phyloP scores from a whole-genome alignment of 108 stramenopile species.

The Fragilariopsis cylindrus region DNA sequence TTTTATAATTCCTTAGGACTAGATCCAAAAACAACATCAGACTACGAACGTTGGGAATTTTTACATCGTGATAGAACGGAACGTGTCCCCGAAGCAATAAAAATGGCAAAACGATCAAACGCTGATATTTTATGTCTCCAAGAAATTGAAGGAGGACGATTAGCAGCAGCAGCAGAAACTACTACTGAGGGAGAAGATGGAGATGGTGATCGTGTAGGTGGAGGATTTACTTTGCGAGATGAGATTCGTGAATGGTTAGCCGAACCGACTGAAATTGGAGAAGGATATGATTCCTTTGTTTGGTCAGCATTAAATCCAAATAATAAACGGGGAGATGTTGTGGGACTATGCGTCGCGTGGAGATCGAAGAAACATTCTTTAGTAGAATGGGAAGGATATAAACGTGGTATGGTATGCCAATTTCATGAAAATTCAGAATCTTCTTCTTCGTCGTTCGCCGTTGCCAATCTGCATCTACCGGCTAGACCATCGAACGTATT shows the following conservation, averaged over 20 bases:
- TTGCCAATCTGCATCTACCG: slow-evolving; percentile 52
- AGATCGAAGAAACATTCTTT: slow-evolving; percentile 36
- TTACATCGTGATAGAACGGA: slow-evolving; percentile 24
- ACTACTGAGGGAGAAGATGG: neutral
- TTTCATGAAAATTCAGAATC: slow-evolving; percentile 18
- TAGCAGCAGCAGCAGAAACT: slow-evolving; percentile 7
- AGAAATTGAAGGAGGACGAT: slow-evolving; percentile 47
- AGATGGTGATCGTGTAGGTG: neutral
- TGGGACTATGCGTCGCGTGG: slow-evolving; percentile 54
- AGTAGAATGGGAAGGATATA: slow-evolving; percentile 29
- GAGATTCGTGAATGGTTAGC: slow-evolving; percentile 9
- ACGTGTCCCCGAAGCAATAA: slow-evolving; percentile 37
- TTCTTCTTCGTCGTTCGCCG: slow-evolving; percentile 9
- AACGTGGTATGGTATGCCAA: slow-evolving; percentile 48
- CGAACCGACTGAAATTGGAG: neutral
- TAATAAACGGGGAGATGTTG: slow-evolving; percentile 30
- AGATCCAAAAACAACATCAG: neutral
- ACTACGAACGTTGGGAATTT: slow-evolving; percentile 16
- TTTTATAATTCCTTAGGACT: slow-evolving; percentile 31
- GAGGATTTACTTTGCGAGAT: slow-evolving; percentile 7
- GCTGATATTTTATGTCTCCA: slow-evolving; percentile 49
- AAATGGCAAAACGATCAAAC: slow-evolving; percentile 45
- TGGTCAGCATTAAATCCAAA: slow-evolving; percentile 38
- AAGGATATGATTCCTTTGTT: slow-evolving; percentile 43
- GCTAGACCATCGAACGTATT: slow-evolving; percentile 39